Evolutionary conservation across 2,329 filamentous ascomycete species (phyloP).

Genomic region (Epichloe gansuensis): DNA sequence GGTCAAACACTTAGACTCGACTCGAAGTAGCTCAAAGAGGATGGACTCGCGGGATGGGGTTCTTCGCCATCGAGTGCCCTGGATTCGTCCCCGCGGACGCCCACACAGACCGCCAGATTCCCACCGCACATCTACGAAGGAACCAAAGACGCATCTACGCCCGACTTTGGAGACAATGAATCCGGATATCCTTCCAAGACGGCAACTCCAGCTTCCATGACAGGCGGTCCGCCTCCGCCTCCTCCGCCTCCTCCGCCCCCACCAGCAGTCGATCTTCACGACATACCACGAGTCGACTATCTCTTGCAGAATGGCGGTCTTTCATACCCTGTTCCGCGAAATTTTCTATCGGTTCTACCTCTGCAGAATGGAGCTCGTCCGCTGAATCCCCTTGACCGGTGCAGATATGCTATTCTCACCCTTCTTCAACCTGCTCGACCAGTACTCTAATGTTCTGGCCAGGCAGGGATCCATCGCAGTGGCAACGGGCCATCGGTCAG

Average conservation of each 20-base stretch:
- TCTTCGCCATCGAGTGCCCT: slow-evolving; percentile 35
- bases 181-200: slow-evolving; percentile 23
- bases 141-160: slow-evolving; percentile 23
- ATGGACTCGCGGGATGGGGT: slow-evolving; percentile 31
- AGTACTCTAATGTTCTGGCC: slow-evolving; percentile 70
- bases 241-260: slow-evolving; percentile 54
- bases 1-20: slow-evolving; percentile 26
- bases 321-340: slow-evolving; percentile 56
- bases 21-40: slow-evolving; percentile 17
- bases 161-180: slow-evolving; percentile 23
- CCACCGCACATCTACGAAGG: slow-evolving; percentile 31
- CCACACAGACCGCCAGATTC: slow-evolving; percentile 42
- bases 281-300: slow-evolving; percentile 80
- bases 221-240: slow-evolving; percentile 22
- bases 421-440: slow-evolving; percentile 70
- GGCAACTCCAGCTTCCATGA: slow-evolving; percentile 24
- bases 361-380: slow-evolving; percentile 43
- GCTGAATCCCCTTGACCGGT: slow-evolving; percentile 52
- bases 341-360: slow-evolving; percentile 55
- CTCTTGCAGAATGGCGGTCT: slow-evolving; percentile 81
- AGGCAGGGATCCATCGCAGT: slow-evolving; percentile 87
- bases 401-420: slow-evolving; percentile 69
- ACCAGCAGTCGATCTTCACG: slow-evolving; percentile 56
- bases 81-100: slow-evolving; percentile 49
- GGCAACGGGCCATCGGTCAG: slow-evolving; percentile 86